Conservation (phyloP, 1,139 yeast species). For the Geotrichum cucujoidarum region DNA sequence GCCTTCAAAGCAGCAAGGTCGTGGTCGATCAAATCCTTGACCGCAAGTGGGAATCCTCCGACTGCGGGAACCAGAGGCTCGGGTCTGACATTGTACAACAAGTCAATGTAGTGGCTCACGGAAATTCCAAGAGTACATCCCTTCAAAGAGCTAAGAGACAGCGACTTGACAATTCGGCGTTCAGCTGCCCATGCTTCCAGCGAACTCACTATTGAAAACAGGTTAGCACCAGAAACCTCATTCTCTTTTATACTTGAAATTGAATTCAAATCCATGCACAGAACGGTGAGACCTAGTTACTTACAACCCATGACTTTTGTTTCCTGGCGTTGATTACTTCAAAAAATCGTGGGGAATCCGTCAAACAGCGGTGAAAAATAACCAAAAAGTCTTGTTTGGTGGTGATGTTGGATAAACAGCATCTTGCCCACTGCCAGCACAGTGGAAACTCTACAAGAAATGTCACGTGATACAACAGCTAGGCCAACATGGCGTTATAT, state of each 20-base stretch:
- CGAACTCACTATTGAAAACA: constrained; percentile 13
- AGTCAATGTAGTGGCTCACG: constrained; percentile 50
- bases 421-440: too few relatives aligned
- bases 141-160: constrained; percentile 61
- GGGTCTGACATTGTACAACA: constrained; percentile 52
- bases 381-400: too few relatives aligned
- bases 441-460: too few relatives aligned
- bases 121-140: constrained; percentile 79
- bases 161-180: constrained; percentile 55
- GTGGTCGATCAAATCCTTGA: constrained; percentile 50
- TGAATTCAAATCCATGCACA: not conserved
- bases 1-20: constrained; percentile 61
- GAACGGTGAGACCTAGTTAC: not conserved
- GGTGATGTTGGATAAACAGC: too few relatives aligned
- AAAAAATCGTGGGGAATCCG: too few relatives aligned
- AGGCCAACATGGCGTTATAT: too few relatives aligned
- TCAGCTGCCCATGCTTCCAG: constrained; percentile 41
- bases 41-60: constrained; percentile 74
- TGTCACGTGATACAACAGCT: too few relatives aligned
- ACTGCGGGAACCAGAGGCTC: constrained; percentile 74
- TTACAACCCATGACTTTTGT: constrained; percentile 18
- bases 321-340: too few relatives aligned
- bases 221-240: too few relatives aligned
- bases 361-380: too few relatives aligned
- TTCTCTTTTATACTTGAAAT: too few relatives aligned